Evolutionary conservation across 2,329 filamentous ascomycete genomes (phyloP).

Genomic region (Escovopsis sp.): DNA sequence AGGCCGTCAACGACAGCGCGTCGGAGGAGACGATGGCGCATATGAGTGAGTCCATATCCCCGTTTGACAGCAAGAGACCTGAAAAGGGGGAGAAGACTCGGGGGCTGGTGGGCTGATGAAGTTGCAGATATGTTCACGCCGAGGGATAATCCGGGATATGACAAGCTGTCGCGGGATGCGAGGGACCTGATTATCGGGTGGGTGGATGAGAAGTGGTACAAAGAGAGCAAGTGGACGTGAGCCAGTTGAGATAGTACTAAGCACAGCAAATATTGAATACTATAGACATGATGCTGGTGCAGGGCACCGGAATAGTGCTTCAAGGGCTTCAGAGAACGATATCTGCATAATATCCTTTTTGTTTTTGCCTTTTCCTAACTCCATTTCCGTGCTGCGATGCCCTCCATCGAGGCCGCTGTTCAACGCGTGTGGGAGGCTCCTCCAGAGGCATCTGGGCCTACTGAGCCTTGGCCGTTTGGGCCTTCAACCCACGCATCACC

Average conservation of each 20-base stretch:
- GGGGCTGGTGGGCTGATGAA: neutral
- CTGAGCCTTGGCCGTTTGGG: constrained; percentile 27
- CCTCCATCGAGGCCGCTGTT: too few relatives aligned
- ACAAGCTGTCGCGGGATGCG: constrained; percentile 48
- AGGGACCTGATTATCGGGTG: constrained; percentile 50
- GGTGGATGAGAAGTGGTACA: constrained; percentile 52
- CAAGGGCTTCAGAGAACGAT: too few relatives aligned
- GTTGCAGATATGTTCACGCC: constrained; percentile 54
- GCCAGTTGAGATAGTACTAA: too few relatives aligned
- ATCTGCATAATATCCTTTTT: too few relatives aligned
- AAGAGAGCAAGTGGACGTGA: constrained; percentile 14
- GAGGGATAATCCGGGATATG: constrained; percentile 57
- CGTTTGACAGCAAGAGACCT: neutral
- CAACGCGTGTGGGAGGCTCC: too few relatives aligned
- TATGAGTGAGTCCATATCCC: constrained; percentile 36
- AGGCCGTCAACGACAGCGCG: constrained; percentile 64
- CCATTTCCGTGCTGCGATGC: too few relatives aligned
- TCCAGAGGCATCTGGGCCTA: too few relatives aligned
- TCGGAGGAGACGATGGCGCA: constrained; percentile 70
- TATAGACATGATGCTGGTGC: too few relatives aligned
- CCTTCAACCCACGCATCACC: constrained; percentile 50
- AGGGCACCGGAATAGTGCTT: too few relatives aligned
- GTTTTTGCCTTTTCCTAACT: too few relatives aligned
- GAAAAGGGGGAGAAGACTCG: neutral
- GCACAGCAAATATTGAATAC: too few relatives aligned